Evolutionary conservation across 2,329 filamentous ascomycete genomes (phyloP).

Genomic region (Pyricularia pennisetigena): DNA sequence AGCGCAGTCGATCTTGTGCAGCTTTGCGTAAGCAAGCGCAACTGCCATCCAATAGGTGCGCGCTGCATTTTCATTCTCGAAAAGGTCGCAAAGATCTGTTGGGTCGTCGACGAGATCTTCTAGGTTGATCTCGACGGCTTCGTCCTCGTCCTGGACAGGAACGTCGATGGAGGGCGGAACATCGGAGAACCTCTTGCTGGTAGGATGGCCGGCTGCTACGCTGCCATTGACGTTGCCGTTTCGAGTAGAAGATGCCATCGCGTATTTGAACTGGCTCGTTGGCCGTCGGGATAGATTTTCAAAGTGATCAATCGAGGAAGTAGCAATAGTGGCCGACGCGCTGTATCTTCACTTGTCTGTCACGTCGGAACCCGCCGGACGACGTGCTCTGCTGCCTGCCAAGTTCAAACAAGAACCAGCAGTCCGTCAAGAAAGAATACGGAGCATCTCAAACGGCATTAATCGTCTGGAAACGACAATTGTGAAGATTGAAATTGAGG

Average conservation of each 20-base stretch:
- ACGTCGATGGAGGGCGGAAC: conserved; percentile 58
- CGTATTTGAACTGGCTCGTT: conserved; percentile 11
- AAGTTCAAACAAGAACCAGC: not conserved
- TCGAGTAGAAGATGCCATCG: conserved; percentile 29
- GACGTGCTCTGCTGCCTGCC: not conserved
- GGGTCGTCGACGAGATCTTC: conserved; percentile 87
- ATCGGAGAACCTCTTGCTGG: conserved; percentile 51
- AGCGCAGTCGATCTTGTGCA: conserved; percentile 81
- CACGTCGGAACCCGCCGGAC: not conserved
- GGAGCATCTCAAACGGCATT: not conserved
- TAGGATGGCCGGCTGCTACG: conserved; percentile 22
- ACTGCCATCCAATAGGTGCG: conserved; percentile 98
- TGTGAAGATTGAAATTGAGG: not conserved
- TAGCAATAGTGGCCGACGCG: conserved; percentile 2
- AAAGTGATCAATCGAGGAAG: not conserved
- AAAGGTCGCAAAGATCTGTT: conserved; percentile 85
- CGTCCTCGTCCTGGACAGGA: conserved; percentile 56
- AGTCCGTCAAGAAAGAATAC: not conserved
- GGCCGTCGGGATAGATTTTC: not conserved
- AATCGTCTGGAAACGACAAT: not conserved
- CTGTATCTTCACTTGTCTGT: not conserved
- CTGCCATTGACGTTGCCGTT: conserved; percentile 35
- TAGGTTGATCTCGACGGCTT: conserved; percentile 85
- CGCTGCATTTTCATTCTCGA: conserved; percentile 87
- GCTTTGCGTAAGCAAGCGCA: conserved; percentile 90